Base-by-base conservation (phyloP, 176 grass and related monocot species). In the Aegilops longissima region DNA sequence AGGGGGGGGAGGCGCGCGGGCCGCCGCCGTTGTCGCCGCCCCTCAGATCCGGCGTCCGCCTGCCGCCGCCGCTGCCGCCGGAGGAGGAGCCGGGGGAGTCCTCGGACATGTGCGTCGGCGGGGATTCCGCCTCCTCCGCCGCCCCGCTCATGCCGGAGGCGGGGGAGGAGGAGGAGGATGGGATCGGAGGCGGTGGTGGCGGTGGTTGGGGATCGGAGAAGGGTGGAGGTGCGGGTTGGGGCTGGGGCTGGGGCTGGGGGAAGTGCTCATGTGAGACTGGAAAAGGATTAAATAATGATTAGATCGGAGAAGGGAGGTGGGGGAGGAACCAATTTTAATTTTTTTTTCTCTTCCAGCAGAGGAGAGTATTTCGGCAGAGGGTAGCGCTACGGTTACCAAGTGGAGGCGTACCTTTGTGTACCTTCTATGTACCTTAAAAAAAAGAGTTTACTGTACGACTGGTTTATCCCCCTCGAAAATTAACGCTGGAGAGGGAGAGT, bases 201-300 rank as follows among this genome's bases (percentile, higher is more conserved):
- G 12, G 27, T 36, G 30, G 61, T 56, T 66, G 75, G 84, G 51
- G 85, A 87, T 87, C 66, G 54, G 77, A 81, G 54, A 1, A 39
- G 52, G 61, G 64, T n/a, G 54, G 83, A 40, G 16, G 27, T 34
- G 31, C 31, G 45, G 54, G 47, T 2, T 69, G 39, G 27, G 45
- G 51, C 2, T 47, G 66, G 27, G 45, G 51, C 2, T 47, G 66
- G 66, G 49, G 49, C 14, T 14, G 18, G 54, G 54, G 52, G 2
- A 40, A 80, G 65, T 72, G 67, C 62, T 80, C 30, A 73, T 77
- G 61, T 66, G 58, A 66, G 68, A 85, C 58, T 64, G n/a, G 70
- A 84, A 84, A 84, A 63, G 68, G 68, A 71, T 71, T 71, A 84
- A 84, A 84, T 84, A 84, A 84, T 85, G 72, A 85, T 77, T 74